Evolutionary conservation across 176 grass and related monocot genomes (phyloP), one percentile per base, ranked within the genome.

Genomic region (Eleusine indica): DNA sequence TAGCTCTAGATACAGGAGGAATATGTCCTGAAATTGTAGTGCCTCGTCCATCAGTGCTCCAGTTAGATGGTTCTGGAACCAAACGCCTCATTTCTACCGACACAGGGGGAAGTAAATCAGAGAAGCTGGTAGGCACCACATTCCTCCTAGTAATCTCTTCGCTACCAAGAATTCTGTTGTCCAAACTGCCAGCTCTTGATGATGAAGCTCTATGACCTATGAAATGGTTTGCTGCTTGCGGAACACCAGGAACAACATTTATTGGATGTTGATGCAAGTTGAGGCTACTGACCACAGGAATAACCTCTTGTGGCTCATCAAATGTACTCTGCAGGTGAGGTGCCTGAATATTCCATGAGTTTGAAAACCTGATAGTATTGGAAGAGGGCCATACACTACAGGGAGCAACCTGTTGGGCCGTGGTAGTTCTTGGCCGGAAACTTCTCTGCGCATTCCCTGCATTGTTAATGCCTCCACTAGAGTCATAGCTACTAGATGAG

Each of bases 371-470:
- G 42, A 82, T 68, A 40, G 76, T 51, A 86, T 84, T 87, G 60
- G 82, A 86, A 49, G 86, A 84, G 37, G 87, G 77, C 86, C 88
- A 90, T 22, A 86, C 74, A 79, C 49, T 85, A 79, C 73, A 76
- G 19, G 86, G 82, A 28, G 63, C 47, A 78, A 83, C 71, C 39
- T 83, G 80, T 22, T 90, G 85, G 56, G 85, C 64, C 3, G 71
- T 68, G 68, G 49, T 82, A 43, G 76, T 95, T 86, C 93, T 90
- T 68, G 88, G 74, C 56, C 93, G 75, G 70, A 90, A 88, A 90
- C 63, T 90, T 90, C 90, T 90, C 43, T 84, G 71, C 38, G 86
- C 78, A 76, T 42, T 85, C 67, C 82, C 89, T 43, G 82, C 44
- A 77, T 51, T 83, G 15, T 44, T 40, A 76, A 57, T 74, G 46